Evolutionary conservation across 129 eudicot species (phyloP).

Genomic region (Scalesia atractyloides): DNA sequence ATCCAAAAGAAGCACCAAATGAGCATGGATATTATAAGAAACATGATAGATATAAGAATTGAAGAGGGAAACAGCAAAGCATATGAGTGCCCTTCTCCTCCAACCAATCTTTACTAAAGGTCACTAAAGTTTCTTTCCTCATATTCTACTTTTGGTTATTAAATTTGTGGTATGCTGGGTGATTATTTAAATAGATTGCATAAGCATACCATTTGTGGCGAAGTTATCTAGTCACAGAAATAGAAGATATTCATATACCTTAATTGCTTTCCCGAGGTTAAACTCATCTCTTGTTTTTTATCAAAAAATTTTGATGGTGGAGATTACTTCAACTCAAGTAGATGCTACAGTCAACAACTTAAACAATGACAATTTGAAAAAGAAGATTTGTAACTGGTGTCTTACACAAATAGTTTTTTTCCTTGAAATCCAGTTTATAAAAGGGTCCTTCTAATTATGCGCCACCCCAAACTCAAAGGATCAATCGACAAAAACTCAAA

Average conservation of each 20-base stretch:
- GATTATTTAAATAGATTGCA: neutral
- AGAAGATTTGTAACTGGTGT: neutral
- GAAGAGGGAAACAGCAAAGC: slow-evolving; percentile 29
- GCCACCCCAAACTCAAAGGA: neutral
- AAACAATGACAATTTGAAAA: neutral
- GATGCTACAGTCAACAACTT: too few relatives aligned
- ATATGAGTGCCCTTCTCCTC: slow-evolving; percentile 20
- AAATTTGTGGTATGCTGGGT: neutral
- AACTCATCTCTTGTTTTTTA: neutral
- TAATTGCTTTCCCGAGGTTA: neutral
- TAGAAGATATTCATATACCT: neutral
- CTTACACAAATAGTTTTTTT: neutral
- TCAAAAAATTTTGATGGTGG: neutral
- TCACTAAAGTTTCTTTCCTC: slow-evolving; percentile 17
- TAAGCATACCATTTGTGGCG: neutral
- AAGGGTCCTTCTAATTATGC: too few relatives aligned
- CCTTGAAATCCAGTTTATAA: too few relatives aligned
- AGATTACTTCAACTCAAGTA: neutral
- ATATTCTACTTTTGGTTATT: slow-evolving; percentile 12
- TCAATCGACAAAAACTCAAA: neutral
- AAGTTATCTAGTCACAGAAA: slow-evolving; percentile 15
- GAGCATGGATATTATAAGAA: slow-evolving; percentile 14
- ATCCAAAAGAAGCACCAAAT: slow-evolving; percentile 16
- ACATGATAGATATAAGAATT: slow-evolving; percentile 6
- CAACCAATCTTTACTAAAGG: slow-evolving; percentile 2